Evolutionary conservation across 2,329 filamentous ascomycete genomes (phyloP).

Genomic region (Zymoseptoria passerinii): DNA sequence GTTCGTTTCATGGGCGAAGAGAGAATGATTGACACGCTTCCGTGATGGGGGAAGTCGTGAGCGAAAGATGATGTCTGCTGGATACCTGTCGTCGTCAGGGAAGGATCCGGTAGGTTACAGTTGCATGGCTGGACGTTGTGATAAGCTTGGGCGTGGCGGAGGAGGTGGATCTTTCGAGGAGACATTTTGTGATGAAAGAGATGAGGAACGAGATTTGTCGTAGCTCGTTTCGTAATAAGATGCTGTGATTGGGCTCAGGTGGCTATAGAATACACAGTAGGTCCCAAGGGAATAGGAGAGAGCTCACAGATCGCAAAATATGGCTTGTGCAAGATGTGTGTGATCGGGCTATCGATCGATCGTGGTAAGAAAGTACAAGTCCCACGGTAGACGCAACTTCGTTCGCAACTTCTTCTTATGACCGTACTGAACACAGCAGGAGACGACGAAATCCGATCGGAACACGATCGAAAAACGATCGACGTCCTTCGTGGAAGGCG

Average conservation of each 20-base stretch:
- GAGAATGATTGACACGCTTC: conserved; percentile 59
- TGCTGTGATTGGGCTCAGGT: background rate
- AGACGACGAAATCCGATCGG: background rate
- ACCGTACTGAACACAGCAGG: background rate
- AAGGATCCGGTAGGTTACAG: conserved; percentile 66
- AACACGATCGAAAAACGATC: background rate
- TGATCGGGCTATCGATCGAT: background rate
- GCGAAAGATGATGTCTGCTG: conserved; percentile 62
- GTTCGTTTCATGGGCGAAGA: conserved; percentile 76
- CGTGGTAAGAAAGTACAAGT: no score
- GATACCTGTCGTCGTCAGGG: conserved; percentile 66
- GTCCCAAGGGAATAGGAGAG: background rate
- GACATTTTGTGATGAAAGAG: conserved; percentile 21
- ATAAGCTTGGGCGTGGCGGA: conserved; percentile 65
- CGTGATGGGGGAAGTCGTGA: conserved; percentile 55
- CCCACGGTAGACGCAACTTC: no score
- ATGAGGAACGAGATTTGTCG: no score
- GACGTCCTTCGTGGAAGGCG: background rate
- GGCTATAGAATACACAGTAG: background rate
- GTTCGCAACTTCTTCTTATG: no score
- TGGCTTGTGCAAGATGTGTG: background rate
- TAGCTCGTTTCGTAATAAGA: background rate
- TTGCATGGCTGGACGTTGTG: conserved; percentile 70
- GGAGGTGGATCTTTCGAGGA: conserved; percentile 49
- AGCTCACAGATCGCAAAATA: background rate